Evolutionary conservation across 2,329 filamentous ascomycete genomes (phyloP).

Genomic region (Aspergillus bombycis): DNA sequence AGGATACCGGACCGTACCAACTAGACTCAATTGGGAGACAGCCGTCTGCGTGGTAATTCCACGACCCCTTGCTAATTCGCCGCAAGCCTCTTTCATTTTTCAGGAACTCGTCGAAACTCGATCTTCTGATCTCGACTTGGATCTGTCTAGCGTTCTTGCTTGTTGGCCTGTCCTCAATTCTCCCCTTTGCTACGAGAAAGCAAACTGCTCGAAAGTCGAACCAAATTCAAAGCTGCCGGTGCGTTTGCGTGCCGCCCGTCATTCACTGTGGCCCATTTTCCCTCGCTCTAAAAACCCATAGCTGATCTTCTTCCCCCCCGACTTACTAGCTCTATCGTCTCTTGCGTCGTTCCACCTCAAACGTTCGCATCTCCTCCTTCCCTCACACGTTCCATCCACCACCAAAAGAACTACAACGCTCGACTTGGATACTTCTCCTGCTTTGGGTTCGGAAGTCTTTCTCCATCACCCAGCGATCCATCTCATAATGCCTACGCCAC

Average conservation of each 20-base stretch:
- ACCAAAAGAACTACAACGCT: constrained; percentile 23
- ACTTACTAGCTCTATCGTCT: constrained; percentile 13
- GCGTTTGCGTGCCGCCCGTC: neutral
- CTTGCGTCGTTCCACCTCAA: constrained; percentile 24
- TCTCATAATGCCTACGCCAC: constrained; percentile 68
- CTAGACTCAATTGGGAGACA: neutral
- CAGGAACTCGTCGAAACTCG: constrained; percentile 24
- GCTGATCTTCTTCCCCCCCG: neutral
- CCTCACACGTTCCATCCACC: constrained; percentile 14
- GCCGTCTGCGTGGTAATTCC: neutral
- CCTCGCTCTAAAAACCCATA: neutral
- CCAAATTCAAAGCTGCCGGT: neutral
- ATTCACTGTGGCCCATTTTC: neutral
- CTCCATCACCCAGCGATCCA: constrained; percentile 25
- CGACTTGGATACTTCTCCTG: constrained; percentile 18
- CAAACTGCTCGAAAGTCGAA: neutral
- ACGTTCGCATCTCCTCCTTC: constrained; percentile 27
- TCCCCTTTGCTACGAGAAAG: neutral
- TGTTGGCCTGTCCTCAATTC: constrained; percentile 12
- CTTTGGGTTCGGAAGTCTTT: constrained; percentile 24
- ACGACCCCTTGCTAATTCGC: constrained; percentile 6
- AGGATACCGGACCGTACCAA: neutral
- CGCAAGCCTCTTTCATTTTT: constrained; percentile 11
- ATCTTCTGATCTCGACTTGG: constrained; percentile 30
- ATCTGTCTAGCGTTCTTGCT: constrained; percentile 30